Evolutionary conservation across 306 rosid species (phyloP).

Genomic region (Canavalia gladiata): DNA sequence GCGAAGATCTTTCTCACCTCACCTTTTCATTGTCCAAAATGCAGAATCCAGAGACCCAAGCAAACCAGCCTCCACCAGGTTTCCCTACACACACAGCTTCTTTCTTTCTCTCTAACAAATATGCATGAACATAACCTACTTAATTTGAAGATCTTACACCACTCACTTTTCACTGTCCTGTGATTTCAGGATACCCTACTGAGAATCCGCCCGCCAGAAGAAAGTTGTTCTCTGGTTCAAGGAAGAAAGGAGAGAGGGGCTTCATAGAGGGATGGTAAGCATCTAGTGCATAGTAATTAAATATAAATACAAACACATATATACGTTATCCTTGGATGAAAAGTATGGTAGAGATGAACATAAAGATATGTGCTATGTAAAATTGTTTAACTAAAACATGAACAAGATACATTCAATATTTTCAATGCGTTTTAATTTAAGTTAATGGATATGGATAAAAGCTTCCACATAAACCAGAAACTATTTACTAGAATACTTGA

Average conservation of each 20-base stretch:
- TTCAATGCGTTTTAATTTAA: background rate
- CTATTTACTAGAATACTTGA: background rate
- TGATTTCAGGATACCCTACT: slow-evolving; percentile 77
- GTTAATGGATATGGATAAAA: background rate
- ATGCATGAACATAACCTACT: slow-evolving; percentile 15
- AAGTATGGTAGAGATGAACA: background rate
- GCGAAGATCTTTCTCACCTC: background rate
- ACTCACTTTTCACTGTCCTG: slow-evolving; percentile 27
- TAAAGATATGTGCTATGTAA: background rate
- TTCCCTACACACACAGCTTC: slow-evolving; percentile 1
- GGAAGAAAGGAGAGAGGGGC: slow-evolving; percentile 78
- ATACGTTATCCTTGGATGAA: background rate
- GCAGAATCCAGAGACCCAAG: slow-evolving; percentile 59
- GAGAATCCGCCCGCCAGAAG: slow-evolving; percentile 60
- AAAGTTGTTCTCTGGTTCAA: slow-evolving; percentile 49
- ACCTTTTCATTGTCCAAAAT: slow-evolving; percentile 49
- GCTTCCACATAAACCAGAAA: slow-evolving; percentile 8
- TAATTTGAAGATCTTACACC: background rate
- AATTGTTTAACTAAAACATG: background rate
- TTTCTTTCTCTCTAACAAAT: slow-evolving; percentile 19
- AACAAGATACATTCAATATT: background rate
- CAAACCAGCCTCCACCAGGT: slow-evolving; percentile 75
- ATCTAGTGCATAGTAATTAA: background rate
- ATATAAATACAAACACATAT: background rate
- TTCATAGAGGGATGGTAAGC: slow-evolving; percentile 90